Evolutionary conservation across 1,284 basidiomycete genomes (phyloP).

Genomic region (Hemileia vastatrix): DNA sequence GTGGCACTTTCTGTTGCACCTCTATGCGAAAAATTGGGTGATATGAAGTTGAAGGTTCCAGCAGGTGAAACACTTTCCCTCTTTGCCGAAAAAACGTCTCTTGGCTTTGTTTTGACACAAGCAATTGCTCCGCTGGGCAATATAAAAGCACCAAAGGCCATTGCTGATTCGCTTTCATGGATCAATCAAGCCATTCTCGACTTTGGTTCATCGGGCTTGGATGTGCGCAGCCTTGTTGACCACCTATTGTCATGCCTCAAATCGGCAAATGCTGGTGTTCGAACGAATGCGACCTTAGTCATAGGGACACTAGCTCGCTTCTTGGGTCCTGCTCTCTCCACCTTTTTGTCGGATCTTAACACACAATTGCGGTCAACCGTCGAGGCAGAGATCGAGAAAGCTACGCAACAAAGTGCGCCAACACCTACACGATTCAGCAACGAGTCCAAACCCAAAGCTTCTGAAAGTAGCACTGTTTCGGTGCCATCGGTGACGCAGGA

Average conservation of each 20-base stretch:
- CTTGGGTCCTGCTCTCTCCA: constrained; percentile 69
- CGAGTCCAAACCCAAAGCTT: too few relatives aligned
- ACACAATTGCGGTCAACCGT: constrained; percentile 84
- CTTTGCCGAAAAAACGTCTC: constrained; percentile 83
- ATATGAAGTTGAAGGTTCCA: constrained; percentile 91
- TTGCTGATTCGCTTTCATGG: constrained; percentile 85
- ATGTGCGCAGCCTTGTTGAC: constrained; percentile 73
- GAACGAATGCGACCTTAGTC: constrained; percentile 84
- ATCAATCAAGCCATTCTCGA: constrained; percentile 75
- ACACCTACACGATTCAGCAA: constrained; percentile 65
- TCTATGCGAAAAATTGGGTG: constrained; percentile 87
- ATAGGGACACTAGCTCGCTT: constrained; percentile 84
- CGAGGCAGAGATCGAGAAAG: constrained; percentile 82
- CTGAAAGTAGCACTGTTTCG: constrained; percentile 38
- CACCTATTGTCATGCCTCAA: constrained; percentile 77
- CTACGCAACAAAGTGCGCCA: constrained; percentile 64
- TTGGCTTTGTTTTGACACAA: constrained; percentile 88
- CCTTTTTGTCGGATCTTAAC: constrained; percentile 85
- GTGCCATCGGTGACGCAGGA: constrained; percentile 45
- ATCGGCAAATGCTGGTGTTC: constrained; percentile 86
- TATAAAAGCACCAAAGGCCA: constrained; percentile 92
- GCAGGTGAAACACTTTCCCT: constrained; percentile 74
- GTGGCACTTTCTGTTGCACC: constrained; percentile 70
- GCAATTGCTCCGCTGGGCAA: constrained; percentile 81
- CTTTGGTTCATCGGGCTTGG: constrained; percentile 80